Base-by-base conservation (phyloP, 2,329 filamentous ascomycete species). In the Alternaria postmessia region DNA sequence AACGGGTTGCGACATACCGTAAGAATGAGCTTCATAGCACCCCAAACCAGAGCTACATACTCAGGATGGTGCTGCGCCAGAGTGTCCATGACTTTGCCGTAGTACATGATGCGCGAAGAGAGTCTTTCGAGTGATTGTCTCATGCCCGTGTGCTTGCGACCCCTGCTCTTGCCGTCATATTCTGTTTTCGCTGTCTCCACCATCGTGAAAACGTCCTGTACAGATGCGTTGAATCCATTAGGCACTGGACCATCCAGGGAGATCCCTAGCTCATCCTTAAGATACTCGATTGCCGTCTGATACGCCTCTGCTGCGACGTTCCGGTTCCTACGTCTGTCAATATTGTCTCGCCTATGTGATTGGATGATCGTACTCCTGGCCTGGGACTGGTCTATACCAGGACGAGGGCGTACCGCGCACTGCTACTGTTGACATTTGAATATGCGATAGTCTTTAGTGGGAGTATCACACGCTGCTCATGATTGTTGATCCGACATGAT, bases 381-480 rank as follows among this genome's bases (percentile, higher is more conserved):
- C 26, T 2, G 28, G 1, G 1, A 4, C n/a, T 8, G n/a, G 11
- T 32, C 9, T 47, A 3, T 14, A 47, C 26, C 44, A 47, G n/a
- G 26, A 47, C 2, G 28, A 14, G n/a, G 32, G 44, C 9, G 5
- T 2, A 5, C 32, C 5, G n/a, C 11, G 26, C 11, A 32, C 11
- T 0, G 14, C 11, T 16, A 46, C 11, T 2, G n/a, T 9, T 2
- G 43, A 47, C n/a, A 20, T 47, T 20, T 4, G 26, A 30, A 20
- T 5, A 0, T 14, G 12, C 26, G 9, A 30, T 14, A 14, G 0
- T 18, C 3, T 3, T 30, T 1, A 1, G 0, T 2, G 3, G 1
- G 1, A 30, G 8, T 8, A 30, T 18, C 22, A 22, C 22, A 22
- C 22, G 22, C 22, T 22, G 22, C 22, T 22, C 22, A 22, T 22